Percentiles rank a stretch among this genome's conserved stretches.
These are phyloP conservation scores for Colletotrichum sp. DNA, from an alignment of 2,329 filamentous ascomycete species.

Conservation along the genomic window DNA sequence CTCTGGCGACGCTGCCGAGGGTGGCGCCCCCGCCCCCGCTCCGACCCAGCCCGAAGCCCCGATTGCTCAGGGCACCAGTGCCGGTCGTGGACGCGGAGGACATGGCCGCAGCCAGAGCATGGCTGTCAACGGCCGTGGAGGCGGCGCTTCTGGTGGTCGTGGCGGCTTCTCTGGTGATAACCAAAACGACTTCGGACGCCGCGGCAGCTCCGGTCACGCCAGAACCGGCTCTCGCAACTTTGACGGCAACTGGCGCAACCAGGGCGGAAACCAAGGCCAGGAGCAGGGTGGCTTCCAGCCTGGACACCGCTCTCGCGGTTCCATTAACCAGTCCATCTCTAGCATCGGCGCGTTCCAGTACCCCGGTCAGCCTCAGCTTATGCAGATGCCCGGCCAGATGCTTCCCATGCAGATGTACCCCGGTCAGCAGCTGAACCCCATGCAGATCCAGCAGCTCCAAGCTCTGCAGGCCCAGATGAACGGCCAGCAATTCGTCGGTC, in stretches of 20 bases:
- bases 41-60: constrained; percentile 38
- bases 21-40: constrained; percentile 42
- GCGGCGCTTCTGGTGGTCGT: constrained; percentile 68
- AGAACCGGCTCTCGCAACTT: constrained; percentile 91
- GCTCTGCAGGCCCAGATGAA: constrained; percentile 88
- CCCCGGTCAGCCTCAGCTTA: constrained; percentile 81
- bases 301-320: constrained; percentile 85
- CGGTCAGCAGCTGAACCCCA: constrained; percentile 84
- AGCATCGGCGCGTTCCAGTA: constrained; percentile 90
- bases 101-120: constrained; percentile 90
- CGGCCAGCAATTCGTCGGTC: constrained; percentile 74
- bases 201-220: constrained; percentile 68
- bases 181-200: constrained; percentile 71
- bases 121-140: constrained; percentile 64
- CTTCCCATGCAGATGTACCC: constrained; percentile 85
- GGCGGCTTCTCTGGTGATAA: constrained; percentile 63
- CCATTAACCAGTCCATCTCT: constrained; percentile 80
- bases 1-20: constrained; percentile 62
- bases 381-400: constrained; percentile 87
- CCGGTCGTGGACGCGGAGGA: constrained; percentile 61
- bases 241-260: constrained; percentile 97
- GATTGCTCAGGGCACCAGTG: constrained; percentile 45
- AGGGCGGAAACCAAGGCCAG: constrained; percentile 70
- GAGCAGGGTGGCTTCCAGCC: constrained; percentile 86
- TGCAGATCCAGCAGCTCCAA: constrained; percentile 90